phyloP scores from a whole-genome alignment of 2,329 filamentous ascomycete genomes.

The Stagonosporopsis chrysanthemi region DNA sequence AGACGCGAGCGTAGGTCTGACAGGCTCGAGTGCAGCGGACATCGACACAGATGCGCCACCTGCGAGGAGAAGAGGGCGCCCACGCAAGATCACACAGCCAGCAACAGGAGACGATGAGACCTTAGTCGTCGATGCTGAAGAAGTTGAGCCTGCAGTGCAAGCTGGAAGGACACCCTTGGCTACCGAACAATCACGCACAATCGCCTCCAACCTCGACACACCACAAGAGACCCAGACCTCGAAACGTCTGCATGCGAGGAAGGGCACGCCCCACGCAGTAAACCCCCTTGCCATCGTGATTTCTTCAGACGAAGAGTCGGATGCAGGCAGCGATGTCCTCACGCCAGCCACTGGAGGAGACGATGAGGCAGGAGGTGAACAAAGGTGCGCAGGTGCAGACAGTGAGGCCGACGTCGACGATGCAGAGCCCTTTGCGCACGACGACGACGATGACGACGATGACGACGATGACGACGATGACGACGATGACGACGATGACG shows the following conservation, averaged over 20 bases:
- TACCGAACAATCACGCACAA: slow-evolving; percentile 3
- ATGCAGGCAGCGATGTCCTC: slow-evolving; percentile 29
- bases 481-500: slow-evolving; percentile 25
- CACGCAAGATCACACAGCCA: slow-evolving; percentile 41
- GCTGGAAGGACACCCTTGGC: slow-evolving; percentile 18
- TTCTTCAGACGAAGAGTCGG: slow-evolving; percentile 34
- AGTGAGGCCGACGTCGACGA: background rate
- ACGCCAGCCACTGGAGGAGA: slow-evolving; percentile 40
- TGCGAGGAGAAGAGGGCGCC: slow-evolving; percentile 44
- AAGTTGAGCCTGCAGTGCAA: background rate
- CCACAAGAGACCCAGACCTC: slow-evolving; percentile 15
- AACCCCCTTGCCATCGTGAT: slow-evolving; percentile 24
- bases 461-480: slow-evolving; percentile 19
- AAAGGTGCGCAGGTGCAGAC: background rate
- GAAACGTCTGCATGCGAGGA: slow-evolving; percentile 32
- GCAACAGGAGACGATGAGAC: slow-evolving; percentile 28
- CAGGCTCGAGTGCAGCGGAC: slow-evolving; percentile 33
- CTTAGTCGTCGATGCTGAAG: slow-evolving; percentile 10
- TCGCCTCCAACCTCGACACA: slow-evolving; percentile 14
- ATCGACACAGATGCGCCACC: slow-evolving; percentile 35
- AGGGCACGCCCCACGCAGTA: slow-evolving; percentile 39
- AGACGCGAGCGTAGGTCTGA: slow-evolving; percentile 24
- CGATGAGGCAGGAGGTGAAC: background rate
- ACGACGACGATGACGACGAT: slow-evolving; percentile 28
- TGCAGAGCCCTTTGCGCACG: slow-evolving; percentile 18